Conservation (phyloP, 116 monocot genomes). For the Dioscorea cayenensis region DNA sequence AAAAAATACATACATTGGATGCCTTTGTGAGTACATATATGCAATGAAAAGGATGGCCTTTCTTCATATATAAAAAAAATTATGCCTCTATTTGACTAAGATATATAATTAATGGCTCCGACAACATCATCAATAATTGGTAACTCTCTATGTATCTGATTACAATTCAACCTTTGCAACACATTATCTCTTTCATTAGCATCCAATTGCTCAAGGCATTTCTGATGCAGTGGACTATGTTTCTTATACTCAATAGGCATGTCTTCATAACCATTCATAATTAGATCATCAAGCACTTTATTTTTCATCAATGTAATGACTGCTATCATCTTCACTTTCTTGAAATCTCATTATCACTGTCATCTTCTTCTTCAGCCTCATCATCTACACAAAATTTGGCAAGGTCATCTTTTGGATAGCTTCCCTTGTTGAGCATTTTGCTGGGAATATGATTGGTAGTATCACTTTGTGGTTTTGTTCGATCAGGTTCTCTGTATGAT, state of each 20-base stretch:
- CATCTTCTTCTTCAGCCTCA: slow-evolving; percentile 98
- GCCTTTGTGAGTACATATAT: too few species aligned
- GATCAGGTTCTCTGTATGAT: too few species aligned
- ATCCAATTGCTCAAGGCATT: slow-evolving; percentile 93
- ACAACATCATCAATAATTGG: slow-evolving; percentile 19
- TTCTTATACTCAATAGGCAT: slow-evolving; percentile 59
- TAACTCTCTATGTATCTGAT: slow-evolving; percentile 23
- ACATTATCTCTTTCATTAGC: slow-evolving; percentile 64
- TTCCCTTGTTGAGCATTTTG: slow-evolving; percentile 16
- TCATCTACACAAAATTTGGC: slow-evolving; percentile 81
- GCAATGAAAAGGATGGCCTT: too few species aligned
- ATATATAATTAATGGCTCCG: too few species aligned
- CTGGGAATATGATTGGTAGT: too few species aligned
- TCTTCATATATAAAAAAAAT: too few species aligned
- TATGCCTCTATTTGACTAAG: too few species aligned
- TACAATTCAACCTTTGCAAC: slow-evolving; percentile 52
- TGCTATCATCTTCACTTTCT: slow-evolving; percentile 72
- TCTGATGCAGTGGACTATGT: slow-evolving; percentile 78
- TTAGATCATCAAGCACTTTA: slow-evolving; percentile 62
- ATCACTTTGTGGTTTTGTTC: too few species aligned
- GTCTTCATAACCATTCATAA: slow-evolving; percentile 71
- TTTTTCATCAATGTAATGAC: slow-evolving; percentile 55
- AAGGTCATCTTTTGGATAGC: slow-evolving; percentile 30
- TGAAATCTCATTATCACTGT: slow-evolving; percentile 81
- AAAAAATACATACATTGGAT: too few species aligned